Percentiles rank a stretch among this genome's conserved stretches.
Conservation (phyloP, 805 yeast species). For the Pichia manshurica region DNA sequence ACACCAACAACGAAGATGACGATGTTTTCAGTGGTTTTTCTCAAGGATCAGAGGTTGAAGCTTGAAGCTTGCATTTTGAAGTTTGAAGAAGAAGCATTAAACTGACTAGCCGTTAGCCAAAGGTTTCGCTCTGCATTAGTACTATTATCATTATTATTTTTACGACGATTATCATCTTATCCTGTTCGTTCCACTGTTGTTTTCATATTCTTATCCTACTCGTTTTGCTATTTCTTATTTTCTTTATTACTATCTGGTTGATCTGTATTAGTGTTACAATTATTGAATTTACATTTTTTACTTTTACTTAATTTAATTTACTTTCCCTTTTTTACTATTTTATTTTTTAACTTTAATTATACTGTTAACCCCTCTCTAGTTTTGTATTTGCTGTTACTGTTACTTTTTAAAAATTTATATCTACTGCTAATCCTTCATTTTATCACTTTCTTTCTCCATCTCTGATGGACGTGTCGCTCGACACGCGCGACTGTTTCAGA, state of each 20-base stretch:
- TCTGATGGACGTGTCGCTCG: not conserved
- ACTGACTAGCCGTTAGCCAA: not conserved
- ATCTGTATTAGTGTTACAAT: conserved; percentile 1
- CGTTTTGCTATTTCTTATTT: not conserved
- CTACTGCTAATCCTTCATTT: too few species aligned
- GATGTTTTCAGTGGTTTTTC: conserved; percentile 40
- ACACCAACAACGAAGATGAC: conserved; percentile 13
- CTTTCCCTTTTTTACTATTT: not conserved
- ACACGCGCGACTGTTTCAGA: not conserved
- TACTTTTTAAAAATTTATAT: too few species aligned
- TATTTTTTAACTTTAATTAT: not conserved
- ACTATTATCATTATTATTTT: not conserved
- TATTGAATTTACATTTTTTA: not conserved
- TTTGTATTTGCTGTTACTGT: not conserved
- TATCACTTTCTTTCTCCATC: not conserved
- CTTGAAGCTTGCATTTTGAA: not conserved
- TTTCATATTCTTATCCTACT: not conserved
- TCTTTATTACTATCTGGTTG: not conserved
- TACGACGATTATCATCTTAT: not conserved
- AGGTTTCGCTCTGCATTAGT: conserved; percentile 1
- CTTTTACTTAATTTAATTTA: not conserved
- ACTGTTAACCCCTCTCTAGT: not conserved
- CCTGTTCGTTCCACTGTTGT: not conserved
- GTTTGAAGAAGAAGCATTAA: too few species aligned
- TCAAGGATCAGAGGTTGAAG: conserved; percentile 34